phyloP scores from a whole-genome alignment of 306 rosid species.

The Sophora flavescens region DNA sequence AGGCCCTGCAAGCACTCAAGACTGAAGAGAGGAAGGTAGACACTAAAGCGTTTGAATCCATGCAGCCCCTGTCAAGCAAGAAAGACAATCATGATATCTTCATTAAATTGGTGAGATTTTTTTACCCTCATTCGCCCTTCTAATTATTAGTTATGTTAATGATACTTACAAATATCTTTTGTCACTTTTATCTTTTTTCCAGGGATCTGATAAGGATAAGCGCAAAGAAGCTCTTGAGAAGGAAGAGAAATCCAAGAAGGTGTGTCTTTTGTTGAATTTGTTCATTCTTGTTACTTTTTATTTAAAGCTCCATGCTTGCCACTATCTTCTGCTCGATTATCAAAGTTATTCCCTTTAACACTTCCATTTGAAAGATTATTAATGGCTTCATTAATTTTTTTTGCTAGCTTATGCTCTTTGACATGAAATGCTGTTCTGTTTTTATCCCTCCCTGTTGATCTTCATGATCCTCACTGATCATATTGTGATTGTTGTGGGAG shows the following conservation, averaged over 20 bases:
- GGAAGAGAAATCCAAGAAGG: constrained; percentile 95
- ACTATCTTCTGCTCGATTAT: neutral
- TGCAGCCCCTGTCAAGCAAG: constrained; percentile 87
- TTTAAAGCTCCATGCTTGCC: neutral
- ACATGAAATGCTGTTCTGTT: neutral
- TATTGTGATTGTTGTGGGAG: neutral
- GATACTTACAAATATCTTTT: neutral
- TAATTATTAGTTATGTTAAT: neutral
- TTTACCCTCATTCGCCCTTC: neutral
- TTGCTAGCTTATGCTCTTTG: neutral
- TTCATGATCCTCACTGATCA: neutral
- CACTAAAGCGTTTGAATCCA: constrained; percentile 69
- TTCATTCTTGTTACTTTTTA: neutral
- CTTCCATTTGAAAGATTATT: neutral
- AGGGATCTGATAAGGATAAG: constrained; percentile 96
- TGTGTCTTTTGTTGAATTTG: constrained; percentile 24
- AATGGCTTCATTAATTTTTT: neutral
- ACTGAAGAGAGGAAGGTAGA: constrained; percentile 85
- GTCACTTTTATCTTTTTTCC: neutral
- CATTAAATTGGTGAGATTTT: constrained; percentile 70
- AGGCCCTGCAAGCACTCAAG: constrained; percentile 69
- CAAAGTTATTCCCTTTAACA: too few relatives aligned
- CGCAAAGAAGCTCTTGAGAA: constrained; percentile 84
- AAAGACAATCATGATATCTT: constrained; percentile 81
- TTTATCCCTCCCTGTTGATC: neutral